These are phyloP conservation scores for Colletotrichum costaricense DNA, from an alignment of 2,329 filamentous ascomycete species.

Conservation along the genomic window DNA sequence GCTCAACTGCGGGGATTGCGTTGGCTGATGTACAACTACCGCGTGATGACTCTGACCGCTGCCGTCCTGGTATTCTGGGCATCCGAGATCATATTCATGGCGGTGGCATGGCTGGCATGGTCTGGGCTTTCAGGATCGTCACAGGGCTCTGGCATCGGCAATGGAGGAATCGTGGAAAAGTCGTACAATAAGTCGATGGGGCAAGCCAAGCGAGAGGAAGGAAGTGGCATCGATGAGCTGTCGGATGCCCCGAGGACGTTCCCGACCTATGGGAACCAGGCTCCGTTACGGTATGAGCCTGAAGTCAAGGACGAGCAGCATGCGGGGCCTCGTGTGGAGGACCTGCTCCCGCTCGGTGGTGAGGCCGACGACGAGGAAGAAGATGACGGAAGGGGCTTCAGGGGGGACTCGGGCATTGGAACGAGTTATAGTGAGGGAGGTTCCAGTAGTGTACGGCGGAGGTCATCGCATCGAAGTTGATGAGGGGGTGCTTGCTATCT, in stretches of 20 bases:
- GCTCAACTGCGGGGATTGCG: conserved; percentile 82
- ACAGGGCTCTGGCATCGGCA: conserved; percentile 35
- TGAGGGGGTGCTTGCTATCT: background rate
- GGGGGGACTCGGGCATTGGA: conserved; percentile 61
- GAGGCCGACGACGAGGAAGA: conserved; percentile 58
- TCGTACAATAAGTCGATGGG: background rate
- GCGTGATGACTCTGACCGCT: conserved; percentile 73
- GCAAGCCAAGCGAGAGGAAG: conserved; percentile 42
- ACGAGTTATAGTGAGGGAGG: conserved; percentile 62
- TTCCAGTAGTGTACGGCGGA: conserved; percentile 44
- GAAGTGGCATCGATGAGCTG: conserved; percentile 42
- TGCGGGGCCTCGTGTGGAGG: conserved; percentile 42
- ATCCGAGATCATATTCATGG: conserved; percentile 76
- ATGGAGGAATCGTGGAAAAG: conserved; percentile 31
- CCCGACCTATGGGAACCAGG: conserved; percentile 54
- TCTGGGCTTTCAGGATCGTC: conserved; percentile 35
- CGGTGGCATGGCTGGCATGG: conserved; percentile 72
- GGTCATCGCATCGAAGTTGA: conserved; percentile 40
- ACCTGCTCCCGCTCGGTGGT: conserved; percentile 47
- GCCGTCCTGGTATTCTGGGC: conserved; percentile 82
- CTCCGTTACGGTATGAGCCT: conserved; percentile 53
- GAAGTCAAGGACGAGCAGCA: conserved; percentile 47
- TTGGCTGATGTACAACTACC: conserved; percentile 90
- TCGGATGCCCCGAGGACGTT: conserved; percentile 59
- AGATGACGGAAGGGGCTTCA: conserved; percentile 41